Conservation (phyloP, 179 eudicot species). For the Vitellaria paradoxa region DNA sequence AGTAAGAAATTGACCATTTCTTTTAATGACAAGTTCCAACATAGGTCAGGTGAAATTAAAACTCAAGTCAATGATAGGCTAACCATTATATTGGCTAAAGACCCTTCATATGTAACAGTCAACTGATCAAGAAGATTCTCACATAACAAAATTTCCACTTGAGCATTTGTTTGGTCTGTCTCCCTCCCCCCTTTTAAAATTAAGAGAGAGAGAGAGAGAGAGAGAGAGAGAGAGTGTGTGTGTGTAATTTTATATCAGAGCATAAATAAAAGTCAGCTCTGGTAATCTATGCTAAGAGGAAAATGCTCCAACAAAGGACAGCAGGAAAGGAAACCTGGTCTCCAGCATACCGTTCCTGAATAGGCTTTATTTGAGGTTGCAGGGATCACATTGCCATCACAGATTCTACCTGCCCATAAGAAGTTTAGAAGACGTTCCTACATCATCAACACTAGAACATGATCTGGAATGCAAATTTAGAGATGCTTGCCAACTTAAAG, state of each 20-base stretch:
- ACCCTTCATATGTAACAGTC: too few species aligned
- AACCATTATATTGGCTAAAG: too few species aligned
- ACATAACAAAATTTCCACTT: neutral
- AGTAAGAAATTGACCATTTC: neutral
- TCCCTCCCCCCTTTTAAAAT: neutral
- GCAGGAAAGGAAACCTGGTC: constrained; percentile 66
- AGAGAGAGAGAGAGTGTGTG: too few species aligned
- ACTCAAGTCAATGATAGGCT: too few species aligned
- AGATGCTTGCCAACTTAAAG: neutral
- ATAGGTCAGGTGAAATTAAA: too few species aligned
- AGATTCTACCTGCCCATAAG: constrained; percentile 76
- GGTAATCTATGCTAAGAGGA: neutral
- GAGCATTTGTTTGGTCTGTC: neutral
- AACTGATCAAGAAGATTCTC: too few species aligned
- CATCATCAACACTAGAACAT: neutral
- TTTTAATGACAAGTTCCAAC: too few species aligned
- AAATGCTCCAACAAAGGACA: neutral
- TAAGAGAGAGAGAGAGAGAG: too few species aligned
- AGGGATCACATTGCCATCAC: constrained; percentile 88
- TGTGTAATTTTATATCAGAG: neutral
- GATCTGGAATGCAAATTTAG: neutral
- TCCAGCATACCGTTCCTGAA: constrained; percentile 91
- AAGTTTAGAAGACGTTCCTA: neutral
- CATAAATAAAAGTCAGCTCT: neutral
- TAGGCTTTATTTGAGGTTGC: constrained; percentile 96